A percentile compares a stretch with the other conserved stretches of the same genome.
These are phyloP conservation scores for Candida fluviatilis DNA, from an alignment of 805 yeast genomes.

Conservation along the genomic window DNA sequence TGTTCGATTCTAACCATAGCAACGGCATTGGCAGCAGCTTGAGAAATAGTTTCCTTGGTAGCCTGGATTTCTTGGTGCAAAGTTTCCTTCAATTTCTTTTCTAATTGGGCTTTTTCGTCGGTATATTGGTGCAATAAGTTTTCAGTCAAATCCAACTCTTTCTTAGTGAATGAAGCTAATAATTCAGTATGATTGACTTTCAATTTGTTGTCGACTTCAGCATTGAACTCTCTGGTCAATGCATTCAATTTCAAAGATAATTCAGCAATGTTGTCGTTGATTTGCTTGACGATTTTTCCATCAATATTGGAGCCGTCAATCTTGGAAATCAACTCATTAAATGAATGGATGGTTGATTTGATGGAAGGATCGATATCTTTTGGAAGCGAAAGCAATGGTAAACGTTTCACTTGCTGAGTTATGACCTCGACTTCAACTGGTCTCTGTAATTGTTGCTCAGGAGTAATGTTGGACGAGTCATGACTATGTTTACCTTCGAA, in stretches of 20 bases:
- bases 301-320: slow-evolving; percentile 27
- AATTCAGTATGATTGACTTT: slow-evolving; percentile 37
- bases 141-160: slow-evolving; percentile 56
- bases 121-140: slow-evolving; percentile 59
- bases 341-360: slow-evolving; percentile 31
- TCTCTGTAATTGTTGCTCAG: slow-evolving; percentile 40
- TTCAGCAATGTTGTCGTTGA: slow-evolving; percentile 28
- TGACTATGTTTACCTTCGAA: slow-evolving; percentile 11
- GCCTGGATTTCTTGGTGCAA: slow-evolving; percentile 64
- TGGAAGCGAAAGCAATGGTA: slow-evolving; percentile 30
- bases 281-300: slow-evolving; percentile 23
- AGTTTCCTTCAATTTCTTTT: slow-evolving; percentile 53
- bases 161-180: slow-evolving; percentile 35
- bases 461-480: slow-evolving; percentile 18
- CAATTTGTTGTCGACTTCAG: slow-evolving; percentile 31
- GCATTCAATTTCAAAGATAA: slow-evolving; percentile 29
- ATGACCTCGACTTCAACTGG: slow-evolving; percentile 35
- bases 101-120: slow-evolving; percentile 56
- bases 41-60: slow-evolving; percentile 57
- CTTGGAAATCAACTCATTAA: slow-evolving; percentile 34
- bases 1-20: slow-evolving; percentile 63
- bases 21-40: slow-evolving; percentile 72
- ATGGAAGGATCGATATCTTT: slow-evolving; percentile 19
- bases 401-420: slow-evolving; percentile 23
- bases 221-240: slow-evolving; percentile 32